Conservation (phyloP, 2,329 filamentous ascomycete genomes). For the Colletotrichum destructivum region DNA sequence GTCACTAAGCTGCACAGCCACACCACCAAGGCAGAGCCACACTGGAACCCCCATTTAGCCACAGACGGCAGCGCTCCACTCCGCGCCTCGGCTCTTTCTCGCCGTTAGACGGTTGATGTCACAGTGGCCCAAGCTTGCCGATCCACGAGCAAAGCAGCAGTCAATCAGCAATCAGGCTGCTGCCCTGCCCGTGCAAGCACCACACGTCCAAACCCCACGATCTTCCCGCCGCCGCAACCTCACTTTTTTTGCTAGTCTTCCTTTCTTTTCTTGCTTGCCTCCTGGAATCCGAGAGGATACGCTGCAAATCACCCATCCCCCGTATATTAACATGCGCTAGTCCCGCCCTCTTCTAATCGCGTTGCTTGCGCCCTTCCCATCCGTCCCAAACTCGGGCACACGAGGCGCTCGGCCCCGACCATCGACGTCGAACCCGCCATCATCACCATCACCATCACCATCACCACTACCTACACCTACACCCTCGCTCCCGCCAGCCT, state of each 20-base stretch:
- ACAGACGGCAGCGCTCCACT: not conserved
- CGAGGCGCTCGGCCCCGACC: not conserved
- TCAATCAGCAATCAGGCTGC: slow-evolving; percentile 1
- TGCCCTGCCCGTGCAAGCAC: not conserved
- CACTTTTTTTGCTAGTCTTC: too few species aligned
- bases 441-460: not conserved
- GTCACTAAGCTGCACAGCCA: not conserved
- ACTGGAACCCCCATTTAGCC: not conserved
- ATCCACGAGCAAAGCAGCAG: not conserved
- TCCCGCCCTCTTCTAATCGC: not conserved
- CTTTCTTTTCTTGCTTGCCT: not conserved
- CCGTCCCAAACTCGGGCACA: not conserved
- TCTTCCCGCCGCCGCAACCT: not conserved
- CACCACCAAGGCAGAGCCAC: not conserved
- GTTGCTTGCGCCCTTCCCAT: not conserved
- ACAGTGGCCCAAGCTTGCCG: slow-evolving; percentile 7
- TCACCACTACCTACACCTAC: not conserved
- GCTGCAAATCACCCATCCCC: too few species aligned
- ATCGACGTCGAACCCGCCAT: not conserved
- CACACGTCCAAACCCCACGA: not conserved
- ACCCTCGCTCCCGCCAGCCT: not conserved
- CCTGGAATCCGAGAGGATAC: not conserved
- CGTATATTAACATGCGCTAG: slow-evolving; percentile 10
- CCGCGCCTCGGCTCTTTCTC: slow-evolving; percentile 10
- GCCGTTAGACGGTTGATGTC: slow-evolving; percentile 13